These are phyloP conservation scores for Dothistroma pini DNA, from an alignment of 2,329 filamentous ascomycete genomes.

Conservation along the genomic window DNA sequence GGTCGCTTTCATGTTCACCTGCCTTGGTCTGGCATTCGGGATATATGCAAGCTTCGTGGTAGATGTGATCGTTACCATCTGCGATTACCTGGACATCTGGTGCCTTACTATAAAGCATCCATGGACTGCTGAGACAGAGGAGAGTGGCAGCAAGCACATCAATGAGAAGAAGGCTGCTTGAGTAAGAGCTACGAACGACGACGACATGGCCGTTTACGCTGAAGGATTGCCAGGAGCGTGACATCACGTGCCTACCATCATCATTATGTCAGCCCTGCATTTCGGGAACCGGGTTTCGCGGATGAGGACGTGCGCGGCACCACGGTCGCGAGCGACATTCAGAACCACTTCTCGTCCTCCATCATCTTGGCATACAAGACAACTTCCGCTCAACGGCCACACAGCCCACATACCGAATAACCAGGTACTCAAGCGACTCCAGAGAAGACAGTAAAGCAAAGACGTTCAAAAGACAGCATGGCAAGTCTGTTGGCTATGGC, in stretches of 20 bases:
- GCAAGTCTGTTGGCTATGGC: not conserved
- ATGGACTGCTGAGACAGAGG: constrained; percentile 33
- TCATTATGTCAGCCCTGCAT: constrained; percentile 1
- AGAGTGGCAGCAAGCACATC: constrained; percentile 19
- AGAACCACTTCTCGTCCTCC: not conserved
- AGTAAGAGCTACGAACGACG: not conserved
- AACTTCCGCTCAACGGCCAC: not conserved
- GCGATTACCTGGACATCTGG: constrained; percentile 98
- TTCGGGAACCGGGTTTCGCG: not conserved
- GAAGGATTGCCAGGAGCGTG: not conserved
- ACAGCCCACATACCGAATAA: not conserved
- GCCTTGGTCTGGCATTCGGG: constrained; percentile 77
- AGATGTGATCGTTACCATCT: constrained; percentile 95
- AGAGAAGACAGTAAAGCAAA: not conserved
- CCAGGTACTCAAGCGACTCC: not conserved
- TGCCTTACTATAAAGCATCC: constrained; percentile 95
- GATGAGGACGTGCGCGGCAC: not conserved
- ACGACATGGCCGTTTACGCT: not conserved
- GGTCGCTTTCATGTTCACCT: constrained; percentile 84
- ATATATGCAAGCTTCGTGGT: constrained; percentile 98
- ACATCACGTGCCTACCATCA: not conserved
- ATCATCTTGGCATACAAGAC: not conserved
- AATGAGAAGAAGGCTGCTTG: constrained; percentile 21
- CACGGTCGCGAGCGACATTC: not conserved
- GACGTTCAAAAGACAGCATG: not conserved